Conservation (phyloP, 225 moss, liverwort and hornwort species). For the Pseudisothecium myosuroides region DNA sequence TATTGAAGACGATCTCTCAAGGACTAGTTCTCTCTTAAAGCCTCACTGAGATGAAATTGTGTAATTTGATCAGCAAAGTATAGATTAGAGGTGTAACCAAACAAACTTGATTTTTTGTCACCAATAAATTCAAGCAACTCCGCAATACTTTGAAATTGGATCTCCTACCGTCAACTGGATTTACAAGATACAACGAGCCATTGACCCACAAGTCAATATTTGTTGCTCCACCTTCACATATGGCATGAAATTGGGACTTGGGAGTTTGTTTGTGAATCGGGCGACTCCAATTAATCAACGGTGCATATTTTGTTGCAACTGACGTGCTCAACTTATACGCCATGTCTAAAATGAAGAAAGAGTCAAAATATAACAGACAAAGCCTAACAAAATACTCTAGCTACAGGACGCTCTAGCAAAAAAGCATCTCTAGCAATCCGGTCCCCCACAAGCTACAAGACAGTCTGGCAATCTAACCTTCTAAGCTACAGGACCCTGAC, state of each 20-base stretch:
- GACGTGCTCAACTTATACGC: background rate
- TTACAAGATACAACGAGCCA: background rate
- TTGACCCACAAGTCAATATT: background rate
- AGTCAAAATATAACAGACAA: background rate
- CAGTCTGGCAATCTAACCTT: too few species aligned
- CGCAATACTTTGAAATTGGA: background rate
- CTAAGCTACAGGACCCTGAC: too few species aligned
- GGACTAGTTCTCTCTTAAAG: background rate
- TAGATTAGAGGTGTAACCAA: background rate
- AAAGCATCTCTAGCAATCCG: too few species aligned
- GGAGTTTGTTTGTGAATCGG: background rate
- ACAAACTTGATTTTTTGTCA: background rate
- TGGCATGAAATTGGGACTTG: background rate
- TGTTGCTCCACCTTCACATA: background rate
- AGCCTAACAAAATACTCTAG: background rate
- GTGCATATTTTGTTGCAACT: background rate
- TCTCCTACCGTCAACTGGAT: background rate
- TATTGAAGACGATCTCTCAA: background rate
- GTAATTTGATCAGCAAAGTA: background rate
- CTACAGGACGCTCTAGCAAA: too few species aligned
- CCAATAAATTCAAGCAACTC: background rate
- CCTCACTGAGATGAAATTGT: background rate
- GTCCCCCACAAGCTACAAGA: too few species aligned
- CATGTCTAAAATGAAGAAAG: background rate
- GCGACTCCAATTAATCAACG: background rate